Evolutionary conservation across 2,329 filamentous ascomycete genomes (phyloP), one percentile per base, ranked within the genome.

Genomic region (Myriosclerotinia scirpicola): DNA sequence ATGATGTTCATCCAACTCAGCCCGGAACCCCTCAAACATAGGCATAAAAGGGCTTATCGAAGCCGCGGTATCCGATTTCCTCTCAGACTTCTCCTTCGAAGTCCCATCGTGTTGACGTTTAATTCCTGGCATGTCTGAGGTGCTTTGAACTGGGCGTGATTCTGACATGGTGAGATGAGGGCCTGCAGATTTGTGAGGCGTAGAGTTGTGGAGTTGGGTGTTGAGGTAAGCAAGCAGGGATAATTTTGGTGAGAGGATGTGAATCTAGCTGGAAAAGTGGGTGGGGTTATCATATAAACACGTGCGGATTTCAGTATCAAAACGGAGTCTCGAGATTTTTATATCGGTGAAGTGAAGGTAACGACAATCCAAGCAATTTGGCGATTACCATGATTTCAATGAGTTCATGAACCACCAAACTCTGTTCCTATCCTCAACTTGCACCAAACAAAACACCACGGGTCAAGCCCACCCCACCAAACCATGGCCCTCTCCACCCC

Each of bases 1-100:
- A 78, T 99, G 92, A 77, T 98, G 94, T 79, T 95, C 87, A 75
- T 99, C 95, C 38, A 99, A 83, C 79, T 97, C 93, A 74, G 90
- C 84, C 62, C 93, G 89, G 77, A 98, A 97, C 9, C 78, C 80
- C 77, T 92, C 90, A 77, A 99, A 99, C 84, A 98, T 93, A 71
- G 88, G 79, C 69, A 87, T 86, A 75, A 86, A 88, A 17, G 79
- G 79, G 48, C 74, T 75, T 26, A 53, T 46, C n/a, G 58, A 14
- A 14, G 59, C 77, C 17, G 70, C 26, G 26, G 26, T 26, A 26
- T 83, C 81, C 6, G 20, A 30, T 15, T 44, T 44, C 40, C 22
- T 12, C 34, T 61, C 58, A 3, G 46, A 52, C n/a, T 52, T 52
- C 44, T 50, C 58, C 58, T 61, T 65, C 26, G 64, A 61, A n/a